Conservation (phyloP, 1,284 basidiomycete species). For the Sporisorium graminicola region DNA sequence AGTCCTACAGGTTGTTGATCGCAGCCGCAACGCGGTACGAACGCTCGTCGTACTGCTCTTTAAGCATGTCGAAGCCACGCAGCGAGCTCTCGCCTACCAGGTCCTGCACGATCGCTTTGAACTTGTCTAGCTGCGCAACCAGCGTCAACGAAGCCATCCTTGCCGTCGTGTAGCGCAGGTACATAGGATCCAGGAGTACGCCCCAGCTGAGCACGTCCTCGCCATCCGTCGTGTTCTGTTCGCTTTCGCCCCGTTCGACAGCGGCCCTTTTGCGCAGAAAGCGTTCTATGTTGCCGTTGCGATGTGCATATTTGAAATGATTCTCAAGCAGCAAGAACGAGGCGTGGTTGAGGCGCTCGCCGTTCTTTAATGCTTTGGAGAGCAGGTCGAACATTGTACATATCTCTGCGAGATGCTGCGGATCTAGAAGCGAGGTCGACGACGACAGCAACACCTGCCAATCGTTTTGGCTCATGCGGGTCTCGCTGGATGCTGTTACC, state of each 20-base stretch:
- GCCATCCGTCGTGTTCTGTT: conserved; percentile 3
- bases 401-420: conserved; percentile 48
- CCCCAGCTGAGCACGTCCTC: conserved; percentile 38
- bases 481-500: background rate
- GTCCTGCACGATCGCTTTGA: conserved; percentile 48
- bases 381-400: conserved; percentile 54
- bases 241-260: conserved; percentile 5
- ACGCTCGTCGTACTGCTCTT: conserved; percentile 36
- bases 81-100: conserved; percentile 52
- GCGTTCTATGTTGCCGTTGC: conserved; percentile 29
- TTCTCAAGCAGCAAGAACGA: conserved; percentile 44
- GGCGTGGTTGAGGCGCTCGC: conserved; percentile 44
- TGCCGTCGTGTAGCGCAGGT: conserved; percentile 53
- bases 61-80: conserved; percentile 45
- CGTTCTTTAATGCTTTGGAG: conserved; percentile 47
- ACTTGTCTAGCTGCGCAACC: conserved; percentile 48
- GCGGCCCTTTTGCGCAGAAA: conserved; percentile 20
- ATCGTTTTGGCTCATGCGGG: conserved; percentile 8
- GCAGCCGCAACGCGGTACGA: conserved; percentile 12
- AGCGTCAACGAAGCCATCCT: conserved; percentile 53
- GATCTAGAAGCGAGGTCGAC: conserved; percentile 52
- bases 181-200: conserved; percentile 48
- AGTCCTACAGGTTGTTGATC: conserved; percentile 2
- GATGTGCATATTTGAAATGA: conserved; percentile 32
- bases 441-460: conserved; percentile 51